phyloP scores from a whole-genome alignment of 2,329 filamentous ascomycete genomes.

The Sclerotinia sclerotiorum region DNA sequence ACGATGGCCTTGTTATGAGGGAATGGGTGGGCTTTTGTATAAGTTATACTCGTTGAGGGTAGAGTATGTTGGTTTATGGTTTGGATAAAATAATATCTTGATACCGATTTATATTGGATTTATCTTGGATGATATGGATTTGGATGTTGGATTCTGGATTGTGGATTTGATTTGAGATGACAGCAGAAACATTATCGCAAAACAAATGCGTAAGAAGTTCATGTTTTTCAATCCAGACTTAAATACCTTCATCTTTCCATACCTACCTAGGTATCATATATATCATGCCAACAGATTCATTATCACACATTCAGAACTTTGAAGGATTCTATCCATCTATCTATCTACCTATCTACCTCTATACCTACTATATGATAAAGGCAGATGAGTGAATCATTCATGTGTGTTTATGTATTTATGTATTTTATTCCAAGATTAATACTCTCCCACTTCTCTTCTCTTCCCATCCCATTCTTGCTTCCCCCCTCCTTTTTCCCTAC shows the following conservation, averaged over 20 bases:
- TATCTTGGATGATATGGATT: background rate
- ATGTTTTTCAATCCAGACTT: background rate
- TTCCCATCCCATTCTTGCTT: background rate
- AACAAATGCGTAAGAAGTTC: background rate
- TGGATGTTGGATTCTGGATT: background rate
- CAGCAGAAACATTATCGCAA: background rate
- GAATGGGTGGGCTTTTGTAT: slow-evolving; percentile 4
- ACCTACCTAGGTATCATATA: too few relatives aligned
- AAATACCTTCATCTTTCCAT: too few relatives aligned
- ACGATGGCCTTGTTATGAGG: background rate
- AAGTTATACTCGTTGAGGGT: background rate
- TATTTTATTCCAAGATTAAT: too few relatives aligned
- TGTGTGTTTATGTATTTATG: background rate
- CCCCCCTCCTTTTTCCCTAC: background rate
- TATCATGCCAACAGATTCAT: background rate
- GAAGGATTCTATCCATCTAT: background rate
- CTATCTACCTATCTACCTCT: background rate
- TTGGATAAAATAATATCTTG: background rate
- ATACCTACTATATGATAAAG: too few relatives aligned
- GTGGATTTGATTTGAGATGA: too few relatives aligned
- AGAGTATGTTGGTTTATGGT: background rate
- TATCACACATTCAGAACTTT: background rate
- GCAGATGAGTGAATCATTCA: background rate
- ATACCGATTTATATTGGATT: background rate
- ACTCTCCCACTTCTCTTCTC: too few relatives aligned